A percentile compares a stretch with the other conserved stretches of the same genome.
phyloP scores from a whole-genome alignment of 192 early-diverging fungal species.

The Umbelopsis isabellina region DNA sequence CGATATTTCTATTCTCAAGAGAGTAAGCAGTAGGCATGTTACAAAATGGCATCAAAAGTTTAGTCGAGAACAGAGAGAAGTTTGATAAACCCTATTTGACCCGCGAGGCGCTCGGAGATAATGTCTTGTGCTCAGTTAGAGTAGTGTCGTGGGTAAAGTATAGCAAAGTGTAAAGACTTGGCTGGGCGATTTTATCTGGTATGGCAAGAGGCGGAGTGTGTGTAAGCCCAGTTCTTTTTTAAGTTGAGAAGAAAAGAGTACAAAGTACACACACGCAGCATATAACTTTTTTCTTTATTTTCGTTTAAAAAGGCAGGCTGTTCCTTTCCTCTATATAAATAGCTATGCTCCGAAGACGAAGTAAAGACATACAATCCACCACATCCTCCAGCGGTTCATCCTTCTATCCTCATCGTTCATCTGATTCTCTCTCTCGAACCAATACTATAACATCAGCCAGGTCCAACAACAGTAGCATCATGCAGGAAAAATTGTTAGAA shows the following conservation, averaged over 20 bases:
- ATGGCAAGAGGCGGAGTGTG: conserved; percentile 20
- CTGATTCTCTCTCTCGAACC: not conserved
- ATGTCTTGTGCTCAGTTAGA: not conserved
- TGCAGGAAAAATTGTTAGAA: conserved; percentile 22
- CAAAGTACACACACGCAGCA: not conserved
- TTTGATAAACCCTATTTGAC: not conserved
- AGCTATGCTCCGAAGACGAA: conserved; percentile 1
- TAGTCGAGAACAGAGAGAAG: not conserved
- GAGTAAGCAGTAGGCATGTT: not conserved
- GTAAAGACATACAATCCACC: conserved; percentile 8
- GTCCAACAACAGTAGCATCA: not conserved
- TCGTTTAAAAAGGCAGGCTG: not conserved
- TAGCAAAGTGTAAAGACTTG: conserved; percentile 8
- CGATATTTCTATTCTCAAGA: not conserved
- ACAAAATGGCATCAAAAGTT: not conserved
- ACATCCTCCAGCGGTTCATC: not conserved
- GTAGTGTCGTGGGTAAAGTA: conserved; percentile 7
- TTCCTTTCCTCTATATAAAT: conserved; percentile 14
- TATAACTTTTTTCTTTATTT: conserved; percentile 17
- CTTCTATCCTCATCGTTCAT: not conserved
- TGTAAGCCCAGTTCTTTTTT: conserved; percentile 5
- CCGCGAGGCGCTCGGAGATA: conserved; percentile 20
- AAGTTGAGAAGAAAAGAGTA: conserved; percentile 9
- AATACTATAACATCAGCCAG: not conserved
- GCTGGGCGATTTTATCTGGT: no score